A percentile compares a stretch with the other conserved stretches of the same genome.
Evolutionary conservation across 2,329 filamentous ascomycete species (phyloP).

Genomic region (Atkinsonella hypoxylon): DNA sequence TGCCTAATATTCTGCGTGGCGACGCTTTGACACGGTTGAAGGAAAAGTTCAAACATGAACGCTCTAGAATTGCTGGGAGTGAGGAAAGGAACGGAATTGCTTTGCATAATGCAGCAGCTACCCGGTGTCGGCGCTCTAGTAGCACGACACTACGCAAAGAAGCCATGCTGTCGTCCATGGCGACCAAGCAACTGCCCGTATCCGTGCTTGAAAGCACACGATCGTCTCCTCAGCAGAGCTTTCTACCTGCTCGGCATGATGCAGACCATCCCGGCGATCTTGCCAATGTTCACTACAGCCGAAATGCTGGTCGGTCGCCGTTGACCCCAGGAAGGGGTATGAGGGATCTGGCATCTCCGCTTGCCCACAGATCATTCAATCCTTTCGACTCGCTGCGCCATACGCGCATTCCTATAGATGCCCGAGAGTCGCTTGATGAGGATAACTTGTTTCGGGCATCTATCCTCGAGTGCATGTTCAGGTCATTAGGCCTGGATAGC

Average conservation of each 20-base stretch:
- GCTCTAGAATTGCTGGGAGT: slow-evolving; percentile 68
- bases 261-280: slow-evolving; percentile 62
- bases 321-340: slow-evolving; percentile 8
- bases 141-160: slow-evolving; percentile 69
- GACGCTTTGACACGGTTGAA: slow-evolving; percentile 74
- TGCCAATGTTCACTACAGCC: slow-evolving; percentile 61
- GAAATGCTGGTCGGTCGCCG: slow-evolving; percentile 39
- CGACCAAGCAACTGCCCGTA: slow-evolving; percentile 28
- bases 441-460: slow-evolving; percentile 81
- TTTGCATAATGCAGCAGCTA: slow-evolving; percentile 64
- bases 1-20: slow-evolving; percentile 83
- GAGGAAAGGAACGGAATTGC: slow-evolving; percentile 84
- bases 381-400: slow-evolving; percentile 43
- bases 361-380: slow-evolving; percentile 39
- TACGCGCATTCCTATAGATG: slow-evolving; percentile 43
- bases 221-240: slow-evolving; percentile 22
- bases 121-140: slow-evolving; percentile 58
- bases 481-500: slow-evolving; percentile 72
- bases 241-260: slow-evolving; percentile 31
- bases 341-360: slow-evolving; percentile 29
- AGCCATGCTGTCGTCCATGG: slow-evolving; percentile 58
- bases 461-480: slow-evolving; percentile 91
- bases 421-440: slow-evolving; percentile 75
- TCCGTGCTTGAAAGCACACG: slow-evolving; percentile 30
- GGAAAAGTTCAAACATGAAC: slow-evolving; percentile 80